A percentile compares a stretch with the other conserved stretches of the same genome.
phyloP scores from a whole-genome alignment of 2,329 filamentous ascomycete species.

The Trichoderma guizhouense region DNA sequence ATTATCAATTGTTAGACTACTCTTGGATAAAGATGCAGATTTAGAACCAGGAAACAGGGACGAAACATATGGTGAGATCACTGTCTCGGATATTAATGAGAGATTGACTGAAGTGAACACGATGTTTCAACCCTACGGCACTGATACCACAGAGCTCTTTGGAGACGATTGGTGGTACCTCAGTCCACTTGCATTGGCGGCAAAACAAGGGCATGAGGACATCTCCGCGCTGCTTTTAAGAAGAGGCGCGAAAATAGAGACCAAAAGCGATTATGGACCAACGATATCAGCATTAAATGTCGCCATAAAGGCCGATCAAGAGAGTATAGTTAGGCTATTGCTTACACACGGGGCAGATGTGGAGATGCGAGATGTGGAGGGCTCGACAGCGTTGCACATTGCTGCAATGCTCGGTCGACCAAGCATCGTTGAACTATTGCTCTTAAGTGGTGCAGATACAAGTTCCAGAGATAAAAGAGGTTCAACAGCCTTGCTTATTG shows the following conservation, averaged over 20 bases:
- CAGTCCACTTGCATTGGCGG: neutral
- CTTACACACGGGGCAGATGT: neutral
- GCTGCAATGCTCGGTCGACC: neutral
- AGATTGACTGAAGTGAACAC: too few species aligned
- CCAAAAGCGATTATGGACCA: neutral
- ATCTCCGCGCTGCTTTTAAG: neutral
- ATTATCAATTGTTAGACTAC: neutral
- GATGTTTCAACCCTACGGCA: neutral
- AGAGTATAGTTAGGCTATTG: neutral
- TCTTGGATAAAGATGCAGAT: neutral
- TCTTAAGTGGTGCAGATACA: neutral
- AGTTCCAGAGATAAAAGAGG: accelerated
- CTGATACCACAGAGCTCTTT: neutral
- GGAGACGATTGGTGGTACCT: neutral
- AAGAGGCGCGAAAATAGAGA: neutral
- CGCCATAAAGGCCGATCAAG: neutral
- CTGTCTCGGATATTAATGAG: too few species aligned
- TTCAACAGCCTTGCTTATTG: too few species aligned
- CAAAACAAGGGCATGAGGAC: neutral
- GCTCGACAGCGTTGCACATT: neutral
- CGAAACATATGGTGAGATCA: neutral
- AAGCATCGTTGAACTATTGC: neutral
- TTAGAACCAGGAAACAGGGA: neutral
- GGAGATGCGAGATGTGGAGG: neutral
- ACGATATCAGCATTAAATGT: neutral